Evolutionary conservation across 441 rosid species (phyloP).

Genomic region (Bocquillonia castaneifolia): DNA sequence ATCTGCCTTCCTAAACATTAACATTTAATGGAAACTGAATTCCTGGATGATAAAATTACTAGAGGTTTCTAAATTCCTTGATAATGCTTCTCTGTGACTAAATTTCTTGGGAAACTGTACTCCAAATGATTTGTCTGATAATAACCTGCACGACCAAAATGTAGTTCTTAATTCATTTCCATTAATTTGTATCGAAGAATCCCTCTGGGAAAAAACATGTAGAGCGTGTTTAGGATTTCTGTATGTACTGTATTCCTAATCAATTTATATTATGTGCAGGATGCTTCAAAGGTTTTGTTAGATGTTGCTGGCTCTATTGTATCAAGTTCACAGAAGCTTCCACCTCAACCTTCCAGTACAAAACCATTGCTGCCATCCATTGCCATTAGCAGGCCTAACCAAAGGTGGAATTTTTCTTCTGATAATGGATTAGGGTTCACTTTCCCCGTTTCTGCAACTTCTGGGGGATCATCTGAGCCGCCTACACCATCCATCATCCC

Average conservation of each 20-base stretch:
- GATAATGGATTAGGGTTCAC: conserved; percentile 53
- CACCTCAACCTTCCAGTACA: conserved; percentile 40
- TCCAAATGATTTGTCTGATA: too few species aligned
- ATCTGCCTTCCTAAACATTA: neutral
- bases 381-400: conserved; percentile 46
- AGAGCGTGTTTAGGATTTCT: neutral
- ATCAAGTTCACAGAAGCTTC: conserved; percentile 40
- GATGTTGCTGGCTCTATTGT: conserved; percentile 27
- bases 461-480: conserved; percentile 55
- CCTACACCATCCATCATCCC: conserved; percentile 79
- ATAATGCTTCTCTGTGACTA: too few species aligned
- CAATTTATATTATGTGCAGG: conserved; percentile 32
- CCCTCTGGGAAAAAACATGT: too few species aligned
- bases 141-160: too few species aligned
- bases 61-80: too few species aligned
- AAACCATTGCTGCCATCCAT: conserved; percentile 59
- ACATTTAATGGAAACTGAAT: neutral
- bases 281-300: conserved; percentile 27
- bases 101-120: too few species aligned
- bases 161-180: neutral
- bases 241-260: conserved; percentile 13
- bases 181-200: neutral
- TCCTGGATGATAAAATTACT: neutral
- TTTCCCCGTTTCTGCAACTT: conserved; percentile 59
- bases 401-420: conserved; percentile 45